Conservation (phyloP, 2,329 filamentous ascomycete species). For the Stemphylium lycopersici region DNA sequence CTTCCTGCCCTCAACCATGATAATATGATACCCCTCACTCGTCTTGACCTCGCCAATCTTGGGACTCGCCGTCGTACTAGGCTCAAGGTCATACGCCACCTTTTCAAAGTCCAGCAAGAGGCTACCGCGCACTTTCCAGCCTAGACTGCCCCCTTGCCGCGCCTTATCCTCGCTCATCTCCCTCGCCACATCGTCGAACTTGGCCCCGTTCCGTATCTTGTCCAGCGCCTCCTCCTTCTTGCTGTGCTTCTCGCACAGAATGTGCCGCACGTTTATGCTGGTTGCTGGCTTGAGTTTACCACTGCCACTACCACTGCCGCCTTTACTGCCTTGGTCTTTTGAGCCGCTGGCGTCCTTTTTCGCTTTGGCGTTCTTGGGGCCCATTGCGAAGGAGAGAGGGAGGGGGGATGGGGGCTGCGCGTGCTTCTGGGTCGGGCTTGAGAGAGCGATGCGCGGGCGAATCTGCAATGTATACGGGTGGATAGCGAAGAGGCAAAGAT, state of each 20-base stretch:
- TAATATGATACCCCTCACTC: constrained; percentile 77
- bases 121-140: constrained; percentile 73
- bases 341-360: constrained; percentile 30
- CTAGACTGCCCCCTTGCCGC: constrained; percentile 70
- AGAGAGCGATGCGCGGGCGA: no score
- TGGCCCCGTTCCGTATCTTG: constrained; percentile 69
- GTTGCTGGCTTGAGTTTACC: constrained; percentile 67
- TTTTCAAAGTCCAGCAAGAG: constrained; percentile 74
- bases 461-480: no score
- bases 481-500: no score
- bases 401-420: no score
- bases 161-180: constrained; percentile 81
- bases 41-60: constrained; percentile 76
- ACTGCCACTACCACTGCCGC: constrained; percentile 44
- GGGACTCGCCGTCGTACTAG: constrained; percentile 68
- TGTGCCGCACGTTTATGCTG: constrained; percentile 74
- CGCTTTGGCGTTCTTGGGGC: constrained; percentile 28
- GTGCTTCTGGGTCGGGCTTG: no score
- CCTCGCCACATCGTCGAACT: constrained; percentile 76
- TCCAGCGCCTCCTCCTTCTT: constrained; percentile 78
- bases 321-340: constrained; percentile 27
- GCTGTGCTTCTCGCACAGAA: constrained; percentile 77
- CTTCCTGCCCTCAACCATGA: constrained; percentile 75
- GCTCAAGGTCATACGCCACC: constrained; percentile 71
- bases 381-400: constrained; percentile 36